Evolutionary conservation across 1,284 basidiomycete species (phyloP).

Genomic region (Sporisorium reilianum): DNA sequence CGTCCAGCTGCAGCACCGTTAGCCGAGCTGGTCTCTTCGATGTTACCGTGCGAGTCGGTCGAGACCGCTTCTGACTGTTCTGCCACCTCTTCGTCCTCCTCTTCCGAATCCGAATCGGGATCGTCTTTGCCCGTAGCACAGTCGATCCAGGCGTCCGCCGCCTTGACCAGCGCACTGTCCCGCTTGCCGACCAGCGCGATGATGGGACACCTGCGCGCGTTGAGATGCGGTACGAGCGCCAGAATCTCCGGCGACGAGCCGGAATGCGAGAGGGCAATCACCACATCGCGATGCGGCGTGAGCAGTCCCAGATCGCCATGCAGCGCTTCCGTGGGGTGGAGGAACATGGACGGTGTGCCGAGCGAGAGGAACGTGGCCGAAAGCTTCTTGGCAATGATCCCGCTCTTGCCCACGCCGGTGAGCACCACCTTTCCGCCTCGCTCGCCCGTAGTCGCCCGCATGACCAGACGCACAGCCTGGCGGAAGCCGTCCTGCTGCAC

Average conservation of each 20-base stretch:
- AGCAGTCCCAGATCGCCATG: conserved; percentile 71
- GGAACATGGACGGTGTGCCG: conserved; percentile 69
- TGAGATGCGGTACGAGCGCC: conserved; percentile 67
- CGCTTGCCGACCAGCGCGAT: conserved; percentile 68
- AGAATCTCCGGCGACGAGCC: conserved; percentile 69
- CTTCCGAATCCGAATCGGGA: conserved; percentile 51
- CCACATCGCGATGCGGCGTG: conserved; percentile 67
- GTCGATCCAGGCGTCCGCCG: conserved; percentile 68
- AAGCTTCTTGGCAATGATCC: conserved; percentile 65
- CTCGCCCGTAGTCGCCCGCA: conserved; percentile 46
- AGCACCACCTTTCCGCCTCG: conserved; percentile 69
- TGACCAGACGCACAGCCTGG: conserved; percentile 51
- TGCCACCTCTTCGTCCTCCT: conserved; percentile 19
- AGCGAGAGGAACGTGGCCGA: conserved; percentile 60
- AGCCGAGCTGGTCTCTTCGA: background rate
- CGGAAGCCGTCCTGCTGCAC: conserved; percentile 46
- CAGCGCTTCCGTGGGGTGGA: conserved; percentile 70
- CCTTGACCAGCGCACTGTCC: conserved; percentile 64
- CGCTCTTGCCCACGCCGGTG: conserved; percentile 70
- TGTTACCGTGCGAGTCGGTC: background rate
- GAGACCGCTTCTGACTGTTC: conserved; percentile 2
- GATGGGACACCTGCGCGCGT: conserved; percentile 63
- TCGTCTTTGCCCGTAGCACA: conserved; percentile 64
- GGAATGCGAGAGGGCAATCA: conserved; percentile 69
- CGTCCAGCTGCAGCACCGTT: background rate